Evolutionary conservation across 2,329 filamentous ascomycete species (phyloP), one percentile per base, ranked within the genome.

Genomic region (Nectriaceae sp.): DNA sequence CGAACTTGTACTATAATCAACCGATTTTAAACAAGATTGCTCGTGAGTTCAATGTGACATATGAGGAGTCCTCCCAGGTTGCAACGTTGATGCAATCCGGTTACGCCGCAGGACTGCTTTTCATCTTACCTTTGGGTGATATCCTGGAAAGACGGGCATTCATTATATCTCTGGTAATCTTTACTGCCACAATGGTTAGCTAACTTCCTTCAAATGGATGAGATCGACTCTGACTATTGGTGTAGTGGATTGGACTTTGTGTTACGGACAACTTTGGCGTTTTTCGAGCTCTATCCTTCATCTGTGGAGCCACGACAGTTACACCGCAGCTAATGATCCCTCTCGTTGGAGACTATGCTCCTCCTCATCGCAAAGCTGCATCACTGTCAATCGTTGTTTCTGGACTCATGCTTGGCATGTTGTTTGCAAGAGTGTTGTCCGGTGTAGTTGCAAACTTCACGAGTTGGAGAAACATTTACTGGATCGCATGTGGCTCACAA

Each of bases 321-420:
- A 93, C 89, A 3, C 89, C 88, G 11, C 84, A 87, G 66, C 72
- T 87, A 46, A 90, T 94, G 87, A 83, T 94, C 15, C 89, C 89
- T 0, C 74, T 94, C 0, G 88, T 92, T 0, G 87, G 88, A 2
- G 88, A 93, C 60, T 83, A 93, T 16, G 88, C 89, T 0, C 88
- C 89, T 0, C 75, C 82, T 0, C 72, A 84, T 36, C 80, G 85
- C 21, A 82, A 87, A 11, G 87, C 88, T 1, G 80, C 83, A 21
- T 83, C 86, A 11, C 75, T 93, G 4, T 85, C 87, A 5, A 83
- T 93, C 49, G 85, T 92, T 6, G 84, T 88, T 2, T 89, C 86
- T 0, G 89, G 89, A 2, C 73, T 93, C 2, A 79, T 90, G 37
- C 78, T 92, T 2, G 89, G 89, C 15, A 82, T 94, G 54, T 76